Evolutionary conservation across 139 green algal species (phyloP).

Genomic region (Chlamydomonas schloesseri): DNA sequence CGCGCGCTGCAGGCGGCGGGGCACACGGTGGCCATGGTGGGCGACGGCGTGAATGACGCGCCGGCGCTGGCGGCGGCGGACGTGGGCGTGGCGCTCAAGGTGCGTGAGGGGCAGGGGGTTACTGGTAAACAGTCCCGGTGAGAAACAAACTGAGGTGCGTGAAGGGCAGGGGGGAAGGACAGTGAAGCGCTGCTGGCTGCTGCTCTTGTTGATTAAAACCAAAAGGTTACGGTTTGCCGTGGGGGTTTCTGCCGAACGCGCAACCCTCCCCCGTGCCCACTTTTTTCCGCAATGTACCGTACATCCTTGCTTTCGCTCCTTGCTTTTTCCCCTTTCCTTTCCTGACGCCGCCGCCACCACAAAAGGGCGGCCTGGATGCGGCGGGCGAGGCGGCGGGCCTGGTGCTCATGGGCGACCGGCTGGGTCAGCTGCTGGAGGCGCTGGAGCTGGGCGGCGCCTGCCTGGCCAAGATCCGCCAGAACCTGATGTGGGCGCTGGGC

Average conservation of each 20-base stretch:
- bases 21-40: constrained; percentile 70
- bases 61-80: constrained; percentile 85
- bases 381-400: constrained; percentile 87
- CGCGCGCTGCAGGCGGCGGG: background rate
- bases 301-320: background rate
- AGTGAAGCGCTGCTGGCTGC: no score
- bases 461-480: constrained; percentile 93
- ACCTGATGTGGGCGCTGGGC: constrained; percentile 92
- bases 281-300: no score
- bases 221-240: no score
- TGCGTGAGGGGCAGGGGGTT: background rate
- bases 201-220: no score
- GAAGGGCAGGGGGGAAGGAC: no score
- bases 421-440: constrained; percentile 83
- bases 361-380: constrained; percentile 33
- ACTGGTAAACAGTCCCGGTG: no score
- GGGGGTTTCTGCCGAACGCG: no score
- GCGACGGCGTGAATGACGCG: constrained; percentile 97
- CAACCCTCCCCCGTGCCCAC: no score
- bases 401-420: constrained; percentile 92
- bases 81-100: constrained; percentile 85
- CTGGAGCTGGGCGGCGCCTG: constrained; percentile 83
- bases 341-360: no score
- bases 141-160: no score
- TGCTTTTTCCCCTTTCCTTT: background rate